Percentiles rank a stretch among this genome's conserved stretches.
Evolutionary conservation across 352 stramenopile species (phyloP).

Genomic region (Lagenidium giganteum): DNA sequence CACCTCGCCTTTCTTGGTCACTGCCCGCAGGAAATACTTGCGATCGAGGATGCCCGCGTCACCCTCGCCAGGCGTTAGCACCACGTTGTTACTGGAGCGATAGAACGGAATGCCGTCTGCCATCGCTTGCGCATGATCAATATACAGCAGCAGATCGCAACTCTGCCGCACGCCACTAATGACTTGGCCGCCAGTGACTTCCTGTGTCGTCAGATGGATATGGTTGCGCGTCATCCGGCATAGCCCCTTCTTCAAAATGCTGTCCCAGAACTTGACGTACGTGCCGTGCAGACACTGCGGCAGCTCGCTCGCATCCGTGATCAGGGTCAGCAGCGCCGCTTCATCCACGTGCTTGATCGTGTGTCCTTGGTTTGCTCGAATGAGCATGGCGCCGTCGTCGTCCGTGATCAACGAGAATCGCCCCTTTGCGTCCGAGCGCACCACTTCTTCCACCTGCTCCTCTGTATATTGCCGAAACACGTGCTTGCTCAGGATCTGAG

Average conservation of each 20-base stretch:
- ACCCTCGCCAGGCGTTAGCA: slow-evolving; percentile 55
- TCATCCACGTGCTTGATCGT: slow-evolving; percentile 61
- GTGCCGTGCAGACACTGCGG: slow-evolving; percentile 73
- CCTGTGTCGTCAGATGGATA: slow-evolving; percentile 73
- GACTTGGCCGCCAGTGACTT: slow-evolving; percentile 42
- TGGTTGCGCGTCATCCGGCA: slow-evolving; percentile 83
- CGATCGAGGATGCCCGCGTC: slow-evolving; percentile 41
- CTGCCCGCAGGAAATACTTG: slow-evolving; percentile 58
- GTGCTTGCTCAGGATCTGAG: slow-evolving; percentile 38
- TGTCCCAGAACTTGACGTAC: slow-evolving; percentile 63
- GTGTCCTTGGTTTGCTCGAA: slow-evolving; percentile 83
- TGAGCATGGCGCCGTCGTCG: slow-evolving; percentile 30
- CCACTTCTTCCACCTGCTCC: slow-evolving; percentile 56
- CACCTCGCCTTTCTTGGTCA: slow-evolving; percentile 40
- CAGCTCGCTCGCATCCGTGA: slow-evolving; percentile 41
- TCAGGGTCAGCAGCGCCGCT: slow-evolving; percentile 57
- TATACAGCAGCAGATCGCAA: slow-evolving; percentile 73
- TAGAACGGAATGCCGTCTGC: slow-evolving; percentile 75
- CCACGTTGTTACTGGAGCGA: slow-evolving; percentile 81
- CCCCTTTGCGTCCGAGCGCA: slow-evolving; percentile 69
- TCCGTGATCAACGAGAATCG: slow-evolving; percentile 65
- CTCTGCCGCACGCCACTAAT: slow-evolving; percentile 72
- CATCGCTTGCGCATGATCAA: slow-evolving; percentile 54
- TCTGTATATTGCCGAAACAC: slow-evolving; percentile 51
- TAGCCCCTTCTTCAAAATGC: slow-evolving; percentile 50